These are phyloP conservation scores for Talaromyces proteolyticus DNA, from an alignment of 495 filamentous ascomycete species.

Conservation along the genomic window DNA sequence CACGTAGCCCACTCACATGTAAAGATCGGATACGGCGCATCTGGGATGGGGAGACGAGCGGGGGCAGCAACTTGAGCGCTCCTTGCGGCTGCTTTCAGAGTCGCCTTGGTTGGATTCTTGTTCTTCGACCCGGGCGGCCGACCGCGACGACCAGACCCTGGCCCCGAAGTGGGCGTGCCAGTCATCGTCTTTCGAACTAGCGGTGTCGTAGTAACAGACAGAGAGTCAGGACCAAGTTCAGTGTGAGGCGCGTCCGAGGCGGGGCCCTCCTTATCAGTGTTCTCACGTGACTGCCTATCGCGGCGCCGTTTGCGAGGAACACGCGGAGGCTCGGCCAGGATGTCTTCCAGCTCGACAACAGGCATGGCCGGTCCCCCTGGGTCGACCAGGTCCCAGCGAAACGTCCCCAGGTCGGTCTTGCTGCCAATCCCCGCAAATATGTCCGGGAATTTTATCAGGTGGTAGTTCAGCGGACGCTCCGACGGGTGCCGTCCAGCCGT, in stretches of 20 bases:
- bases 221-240: background rate
- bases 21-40: conserved; percentile 37
- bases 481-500: conserved; percentile 54
- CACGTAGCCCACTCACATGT: conserved; percentile 63
- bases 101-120: conserved; percentile 9
- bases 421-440: conserved; percentile 32
- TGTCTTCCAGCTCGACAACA: conserved; percentile 9
- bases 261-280: background rate
- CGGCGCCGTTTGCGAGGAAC: conserved; percentile 4
- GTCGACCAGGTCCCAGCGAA: conserved; percentile 67
- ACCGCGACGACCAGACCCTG: conserved; percentile 6
- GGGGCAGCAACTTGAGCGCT: background rate
- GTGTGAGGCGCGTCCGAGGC: background rate
- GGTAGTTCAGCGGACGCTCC: conserved; percentile 51
- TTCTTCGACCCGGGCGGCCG: conserved; percentile 13
- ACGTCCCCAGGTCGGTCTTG: conserved; percentile 50
- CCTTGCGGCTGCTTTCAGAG: conserved; percentile 1
- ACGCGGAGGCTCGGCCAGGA: conserved; percentile 6
- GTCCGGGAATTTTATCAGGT: conserved; percentile 43
- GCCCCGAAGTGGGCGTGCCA: background rate
- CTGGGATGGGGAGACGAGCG: conserved; percentile 2
- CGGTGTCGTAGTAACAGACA: conserved; percentile 1
- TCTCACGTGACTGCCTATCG: conserved; percentile 3
- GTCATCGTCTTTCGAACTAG: background rate
- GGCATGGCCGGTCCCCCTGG: conserved; percentile 23